Percentiles rank a stretch among this genome's conserved stretches.
phyloP scores from a whole-genome alignment of 352 stramenopile species.

The Phytopythium oedochilum region DNA sequence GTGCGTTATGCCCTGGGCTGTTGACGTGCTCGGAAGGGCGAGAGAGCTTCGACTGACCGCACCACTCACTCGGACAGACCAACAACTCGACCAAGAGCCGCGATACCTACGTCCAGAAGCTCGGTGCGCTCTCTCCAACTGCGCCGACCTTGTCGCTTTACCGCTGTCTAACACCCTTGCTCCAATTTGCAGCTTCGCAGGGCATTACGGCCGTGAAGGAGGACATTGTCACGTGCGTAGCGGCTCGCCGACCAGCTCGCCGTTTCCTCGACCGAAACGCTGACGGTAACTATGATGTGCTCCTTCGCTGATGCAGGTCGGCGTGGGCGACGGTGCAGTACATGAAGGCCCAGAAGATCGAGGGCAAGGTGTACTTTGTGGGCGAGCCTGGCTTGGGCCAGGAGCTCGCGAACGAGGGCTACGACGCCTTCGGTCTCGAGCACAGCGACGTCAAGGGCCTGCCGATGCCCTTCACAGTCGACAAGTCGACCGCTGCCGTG shows the following conservation, averaged over 20 bases:
- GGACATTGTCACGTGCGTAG: constrained; percentile 76
- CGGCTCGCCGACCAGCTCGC: not conserved
- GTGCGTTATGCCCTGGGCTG: constrained; percentile 12
- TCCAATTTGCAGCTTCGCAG: constrained; percentile 43
- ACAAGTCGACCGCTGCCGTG: constrained; percentile 67
- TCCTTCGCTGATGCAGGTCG: constrained; percentile 29
- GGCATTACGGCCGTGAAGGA: constrained; percentile 56
- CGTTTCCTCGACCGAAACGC: not conserved
- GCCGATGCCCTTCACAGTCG: constrained; percentile 59
- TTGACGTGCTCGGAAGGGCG: too few relatives aligned
- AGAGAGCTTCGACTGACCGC: not conserved
- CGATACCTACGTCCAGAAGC: constrained; percentile 80
- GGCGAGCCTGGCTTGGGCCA: constrained; percentile 65
- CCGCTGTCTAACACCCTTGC: not conserved
- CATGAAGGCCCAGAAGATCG: constrained; percentile 71
- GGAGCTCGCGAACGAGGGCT: constrained; percentile 64
- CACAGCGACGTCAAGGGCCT: constrained; percentile 67
- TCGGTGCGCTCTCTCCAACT: constrained; percentile 45
- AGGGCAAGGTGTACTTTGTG: constrained; percentile 83
- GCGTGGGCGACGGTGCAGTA: constrained; percentile 78
- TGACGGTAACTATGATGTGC: not conserved
- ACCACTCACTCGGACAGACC: constrained; percentile 26
- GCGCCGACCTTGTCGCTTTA: too few relatives aligned
- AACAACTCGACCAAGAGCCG: constrained; percentile 85
- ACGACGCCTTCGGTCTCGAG: constrained; percentile 59